Evolutionary conservation across 2,329 filamentous ascomycete genomes (phyloP), one percentile per base, ranked within the genome.

Genomic region (Aspergillus fischeri): DNA sequence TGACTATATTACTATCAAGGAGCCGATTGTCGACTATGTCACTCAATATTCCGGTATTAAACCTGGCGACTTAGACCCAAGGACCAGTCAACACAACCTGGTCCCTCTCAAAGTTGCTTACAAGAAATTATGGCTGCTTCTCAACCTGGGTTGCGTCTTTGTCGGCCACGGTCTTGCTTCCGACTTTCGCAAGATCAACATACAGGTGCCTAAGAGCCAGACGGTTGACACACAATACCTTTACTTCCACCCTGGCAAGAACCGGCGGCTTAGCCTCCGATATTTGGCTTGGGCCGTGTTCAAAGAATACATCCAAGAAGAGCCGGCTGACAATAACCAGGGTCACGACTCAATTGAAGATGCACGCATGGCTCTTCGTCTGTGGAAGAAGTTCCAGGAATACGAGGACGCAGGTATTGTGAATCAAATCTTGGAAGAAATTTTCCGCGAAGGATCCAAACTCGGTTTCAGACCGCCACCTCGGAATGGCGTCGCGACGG

Each of bases 141-240:
- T 99, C 32, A 99, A 99, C 70, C 82, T 97, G 0, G 94, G 94
- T 50, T 96, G 92, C 75, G 86, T 90, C 61, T 99, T 99, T 71
- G 84, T 99, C 4, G 94, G 94, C 2, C 94, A 99, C 69, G 93
- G 93, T 3, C 81, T 99, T 45, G 91, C 91, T 64, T 93, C 94
- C 65, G 94, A 99, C 75, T 97, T 99, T 77, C 91, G 94, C 53
- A 96, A 96, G 55, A 96, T 96, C 76, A 99, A 99, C 73, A 97
- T 99, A 55, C 91, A 97, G 72, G 89, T 99, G 0, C 94, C 95
- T 1, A 90, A 88, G 70, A 76, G 84, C 3, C 94, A 99, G 72
- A 89, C 96, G 38, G 91, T 99, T 55, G 94, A 99, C 75, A 99
- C 95, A 0, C 92, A 92, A 64, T 89, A 95, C 62, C 81, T 96